Evolutionary conservation across 192 early-diverging fungal species (phyloP).

Genomic region (Backusella circina): DNA sequence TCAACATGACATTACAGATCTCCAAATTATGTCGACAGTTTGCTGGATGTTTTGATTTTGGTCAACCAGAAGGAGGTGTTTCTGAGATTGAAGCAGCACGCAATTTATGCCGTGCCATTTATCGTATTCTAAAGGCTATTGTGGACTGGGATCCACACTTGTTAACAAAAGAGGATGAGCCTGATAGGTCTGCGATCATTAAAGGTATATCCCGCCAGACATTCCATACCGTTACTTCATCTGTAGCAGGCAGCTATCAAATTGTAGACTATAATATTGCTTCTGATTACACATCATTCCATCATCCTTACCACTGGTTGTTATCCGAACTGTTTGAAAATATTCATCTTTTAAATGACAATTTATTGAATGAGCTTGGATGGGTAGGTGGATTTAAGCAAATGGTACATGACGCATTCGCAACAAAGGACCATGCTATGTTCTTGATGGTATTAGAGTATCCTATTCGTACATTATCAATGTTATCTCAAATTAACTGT

Average conservation of each 20-base stretch:
- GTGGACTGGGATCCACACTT: slow-evolving; percentile 13
- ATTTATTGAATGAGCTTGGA: slow-evolving; percentile 51
- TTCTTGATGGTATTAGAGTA: slow-evolving; percentile 72
- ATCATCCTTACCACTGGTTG: slow-evolving; percentile 92
- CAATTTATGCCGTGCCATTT: slow-evolving; percentile 18
- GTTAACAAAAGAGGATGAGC: neutral
- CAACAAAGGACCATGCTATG: slow-evolving; percentile 28
- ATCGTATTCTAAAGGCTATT: slow-evolving; percentile 16
- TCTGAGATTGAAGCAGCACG: slow-evolving; percentile 3
- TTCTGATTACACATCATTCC: slow-evolving; percentile 71
- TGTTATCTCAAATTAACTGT: slow-evolving; percentile 87
- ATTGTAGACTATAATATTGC: slow-evolving; percentile 59
- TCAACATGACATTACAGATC: slow-evolving; percentile 80
- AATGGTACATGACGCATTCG: slow-evolving; percentile 56
- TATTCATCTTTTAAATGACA: slow-evolving; percentile 56
- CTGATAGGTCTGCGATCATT: neutral
- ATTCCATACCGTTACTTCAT: slow-evolving; percentile 41
- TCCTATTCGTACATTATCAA: slow-evolving; percentile 73
- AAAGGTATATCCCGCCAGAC: slow-evolving; percentile 17
- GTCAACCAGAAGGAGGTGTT: neutral
- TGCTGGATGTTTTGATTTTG: slow-evolving; percentile 55
- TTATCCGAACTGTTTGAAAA: slow-evolving; percentile 76
- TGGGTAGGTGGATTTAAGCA: slow-evolving; percentile 50
- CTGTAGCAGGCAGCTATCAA: slow-evolving; percentile 34
- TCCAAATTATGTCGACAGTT: slow-evolving; percentile 75